These are phyloP conservation scores for Papiliotrema flavescens DNA, from an alignment of 1,284 basidiomycete genomes.

Conservation along the genomic window DNA sequence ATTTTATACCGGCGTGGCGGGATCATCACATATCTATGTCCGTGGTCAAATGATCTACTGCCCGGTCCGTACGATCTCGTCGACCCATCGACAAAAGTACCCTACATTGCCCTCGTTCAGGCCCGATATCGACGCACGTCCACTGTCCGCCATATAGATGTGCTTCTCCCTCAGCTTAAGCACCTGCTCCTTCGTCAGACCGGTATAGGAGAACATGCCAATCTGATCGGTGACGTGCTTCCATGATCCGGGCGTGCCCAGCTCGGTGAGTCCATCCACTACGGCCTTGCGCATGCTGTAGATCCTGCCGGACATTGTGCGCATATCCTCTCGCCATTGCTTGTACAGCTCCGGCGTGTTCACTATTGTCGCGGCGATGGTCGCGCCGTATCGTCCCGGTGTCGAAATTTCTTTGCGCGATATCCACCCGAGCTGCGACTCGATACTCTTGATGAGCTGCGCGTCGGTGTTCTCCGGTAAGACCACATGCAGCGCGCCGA, in stretches of 20 bases:
- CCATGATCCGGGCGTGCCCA: slow-evolving; percentile 85
- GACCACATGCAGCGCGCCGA: slow-evolving; percentile 79
- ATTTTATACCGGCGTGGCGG: too few species aligned
- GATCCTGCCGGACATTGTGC: slow-evolving; percentile 83
- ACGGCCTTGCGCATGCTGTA: slow-evolving; percentile 81
- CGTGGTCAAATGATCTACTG: too few species aligned
- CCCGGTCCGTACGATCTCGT: slow-evolving; percentile 57
- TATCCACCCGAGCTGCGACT: slow-evolving; percentile 77
- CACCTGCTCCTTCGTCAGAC: slow-evolving; percentile 66
- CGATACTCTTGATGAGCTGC: background rate
- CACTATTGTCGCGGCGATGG: slow-evolving; percentile 75
- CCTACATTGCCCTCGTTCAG: slow-evolving; percentile 69
- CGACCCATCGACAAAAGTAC: slow-evolving; percentile 71
- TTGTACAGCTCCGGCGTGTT: slow-evolving; percentile 68
- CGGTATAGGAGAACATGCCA: slow-evolving; percentile 60
- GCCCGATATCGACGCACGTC: slow-evolving; percentile 83
- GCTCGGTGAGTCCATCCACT: slow-evolving; percentile 65
- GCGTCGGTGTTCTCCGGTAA: slow-evolving; percentile 36
- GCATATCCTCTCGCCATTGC: slow-evolving; percentile 83
- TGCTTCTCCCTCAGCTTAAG: slow-evolving; percentile 68
- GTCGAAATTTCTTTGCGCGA: slow-evolving; percentile 91
- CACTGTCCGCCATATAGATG: slow-evolving; percentile 72
- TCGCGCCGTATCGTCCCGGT: slow-evolving; percentile 84
- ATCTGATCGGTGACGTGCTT: slow-evolving; percentile 85
- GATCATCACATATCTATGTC: too few species aligned